Percentiles rank a stretch among this genome's conserved stretches.
phyloP scores from a whole-genome alignment of 1,139 yeast species.

The Blastobotrys serpentis region DNA sequence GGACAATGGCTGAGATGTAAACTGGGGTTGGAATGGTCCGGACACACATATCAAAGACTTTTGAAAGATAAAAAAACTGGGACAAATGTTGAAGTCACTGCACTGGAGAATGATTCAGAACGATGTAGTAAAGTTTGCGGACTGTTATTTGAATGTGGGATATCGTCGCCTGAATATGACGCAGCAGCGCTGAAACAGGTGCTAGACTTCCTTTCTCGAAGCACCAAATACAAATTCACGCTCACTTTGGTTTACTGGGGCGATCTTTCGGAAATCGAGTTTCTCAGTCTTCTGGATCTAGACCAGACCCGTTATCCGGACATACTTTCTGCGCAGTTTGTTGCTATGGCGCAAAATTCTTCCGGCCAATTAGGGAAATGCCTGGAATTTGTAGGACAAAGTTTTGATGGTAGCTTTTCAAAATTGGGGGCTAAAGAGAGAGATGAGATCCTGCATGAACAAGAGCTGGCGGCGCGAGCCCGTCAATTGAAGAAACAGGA shows the following conservation, averaged over 20 bases:
- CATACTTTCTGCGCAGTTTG: neutral
- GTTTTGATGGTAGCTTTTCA: constrained; percentile 12
- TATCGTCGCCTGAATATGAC: constrained; percentile 19
- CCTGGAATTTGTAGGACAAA: constrained; percentile 6
- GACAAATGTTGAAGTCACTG: constrained; percentile 22
- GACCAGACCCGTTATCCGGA: constrained; percentile 2
- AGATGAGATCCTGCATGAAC: constrained; percentile 11
- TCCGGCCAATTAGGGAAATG: constrained; percentile 1
- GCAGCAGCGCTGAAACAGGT: constrained; percentile 24
- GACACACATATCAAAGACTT: constrained; percentile 11
- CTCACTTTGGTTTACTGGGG: constrained; percentile 17
- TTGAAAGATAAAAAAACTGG: constrained; percentile 14
- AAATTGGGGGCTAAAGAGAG: constrained; percentile 10
- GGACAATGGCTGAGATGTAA: constrained; percentile 37
- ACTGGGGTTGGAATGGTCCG: constrained; percentile 29
- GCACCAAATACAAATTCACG: constrained; percentile 7
- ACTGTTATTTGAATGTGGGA: constrained; percentile 33
- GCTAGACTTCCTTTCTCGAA: constrained; percentile 9
- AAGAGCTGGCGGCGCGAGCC: constrained; percentile 13
- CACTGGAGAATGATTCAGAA: constrained; percentile 26
- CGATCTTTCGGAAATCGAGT: neutral
- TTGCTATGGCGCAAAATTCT: neutral
- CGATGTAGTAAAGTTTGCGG: constrained; percentile 29
- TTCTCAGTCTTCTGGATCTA: neutral
- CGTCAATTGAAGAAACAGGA: constrained; percentile 6